Percentiles rank a stretch among this genome's conserved stretches.
Evolutionary conservation across 2,329 filamentous ascomycete species (phyloP).

Genomic region (Neospermospora avenae): DNA sequence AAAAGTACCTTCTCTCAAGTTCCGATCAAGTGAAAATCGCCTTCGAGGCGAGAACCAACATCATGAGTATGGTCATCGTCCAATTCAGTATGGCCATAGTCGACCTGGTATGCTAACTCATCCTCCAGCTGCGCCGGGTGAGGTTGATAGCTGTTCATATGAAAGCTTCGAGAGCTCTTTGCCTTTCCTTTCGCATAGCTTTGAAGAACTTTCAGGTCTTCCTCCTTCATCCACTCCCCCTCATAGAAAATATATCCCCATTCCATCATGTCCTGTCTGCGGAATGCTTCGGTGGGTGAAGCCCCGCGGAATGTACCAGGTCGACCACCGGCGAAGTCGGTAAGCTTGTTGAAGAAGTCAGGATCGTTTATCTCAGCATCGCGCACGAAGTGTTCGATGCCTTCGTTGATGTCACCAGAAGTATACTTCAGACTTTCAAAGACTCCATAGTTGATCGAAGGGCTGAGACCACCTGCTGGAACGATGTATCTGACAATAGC

Average conservation of each 20-base stretch:
- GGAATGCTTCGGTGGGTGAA: background rate
- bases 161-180: background rate
- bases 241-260: background rate
- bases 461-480: background rate
- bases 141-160: no score
- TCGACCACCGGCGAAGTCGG: background rate
- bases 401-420: background rate
- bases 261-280: background rate
- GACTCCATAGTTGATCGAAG: background rate
- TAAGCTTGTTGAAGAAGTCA: background rate
- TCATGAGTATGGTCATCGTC: background rate
- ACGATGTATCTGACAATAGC: background rate
- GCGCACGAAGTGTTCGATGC: background rate
- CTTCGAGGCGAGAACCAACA: background rate
- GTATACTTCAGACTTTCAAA: background rate
- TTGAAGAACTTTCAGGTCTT: background rate
- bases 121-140: conserved; percentile 1
- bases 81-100: background rate
- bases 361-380: background rate
- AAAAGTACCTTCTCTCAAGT: background rate
- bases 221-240: background rate
- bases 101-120: background rate
- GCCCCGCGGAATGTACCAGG: background rate
- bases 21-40: background rate
- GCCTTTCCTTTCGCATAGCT: background rate